Evolutionary conservation across 2,329 filamentous ascomycete species (phyloP).

Genomic region (Colletotrichum costaricense): DNA sequence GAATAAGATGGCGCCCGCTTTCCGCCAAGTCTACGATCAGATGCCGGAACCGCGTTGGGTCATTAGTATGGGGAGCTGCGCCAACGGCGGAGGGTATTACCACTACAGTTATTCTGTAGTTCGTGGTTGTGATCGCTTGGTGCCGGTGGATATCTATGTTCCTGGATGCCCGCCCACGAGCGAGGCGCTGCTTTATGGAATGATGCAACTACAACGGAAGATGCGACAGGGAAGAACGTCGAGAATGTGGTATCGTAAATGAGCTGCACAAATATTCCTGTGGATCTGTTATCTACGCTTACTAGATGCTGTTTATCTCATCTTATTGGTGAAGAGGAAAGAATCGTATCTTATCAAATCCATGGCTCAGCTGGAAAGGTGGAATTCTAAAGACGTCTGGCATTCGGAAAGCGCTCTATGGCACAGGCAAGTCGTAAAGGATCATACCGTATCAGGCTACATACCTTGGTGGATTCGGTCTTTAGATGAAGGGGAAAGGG

Average conservation of each 20-base stretch:
- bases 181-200: constrained; percentile 73
- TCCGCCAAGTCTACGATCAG: constrained; percentile 93
- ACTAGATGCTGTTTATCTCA: too few species aligned
- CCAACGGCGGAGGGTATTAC: constrained; percentile 87
- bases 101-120: constrained; percentile 84
- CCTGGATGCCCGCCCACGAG: constrained; percentile 76
- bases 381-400: too few species aligned
- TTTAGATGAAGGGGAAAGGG: too few species aligned
- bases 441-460: too few species aligned
- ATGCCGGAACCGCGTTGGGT: constrained; percentile 95
- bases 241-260: constrained; percentile 69
- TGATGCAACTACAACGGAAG: constrained; percentile 83
- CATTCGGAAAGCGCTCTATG: too few species aligned
- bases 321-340: too few species aligned
- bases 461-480: too few species aligned
- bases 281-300: too few species aligned
- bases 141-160: constrained; percentile 84
- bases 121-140: constrained; percentile 79
- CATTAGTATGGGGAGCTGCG: constrained; percentile 84
- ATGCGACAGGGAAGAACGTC: constrained; percentile 71
- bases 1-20: constrained; percentile 95
- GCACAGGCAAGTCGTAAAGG: too few species aligned
- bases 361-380: too few species aligned
- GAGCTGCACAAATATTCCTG: background rate
- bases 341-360: too few species aligned